Conservation (phyloP, 208 protist species). For the Wallacemonas sp. region DNA sequence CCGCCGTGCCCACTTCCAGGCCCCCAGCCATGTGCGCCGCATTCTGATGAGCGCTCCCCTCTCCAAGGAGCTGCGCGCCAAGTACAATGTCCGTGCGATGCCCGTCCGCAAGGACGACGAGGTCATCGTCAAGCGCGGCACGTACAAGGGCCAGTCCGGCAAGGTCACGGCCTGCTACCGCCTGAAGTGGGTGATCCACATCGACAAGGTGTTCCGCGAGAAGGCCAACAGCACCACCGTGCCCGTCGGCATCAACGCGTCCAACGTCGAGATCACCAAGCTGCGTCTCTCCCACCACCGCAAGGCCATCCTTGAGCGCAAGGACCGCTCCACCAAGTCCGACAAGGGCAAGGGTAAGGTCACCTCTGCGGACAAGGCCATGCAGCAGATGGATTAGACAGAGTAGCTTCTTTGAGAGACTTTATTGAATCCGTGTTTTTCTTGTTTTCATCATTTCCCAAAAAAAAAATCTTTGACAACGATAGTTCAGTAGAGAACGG, state of each 20-base stretch:
- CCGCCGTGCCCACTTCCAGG: conserved; percentile 99
- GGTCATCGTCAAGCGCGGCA: conserved; percentile 96
- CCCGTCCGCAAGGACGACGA: conserved; percentile 99
- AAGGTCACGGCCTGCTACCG: conserved; percentile 98
- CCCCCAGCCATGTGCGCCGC: conserved; percentile 95
- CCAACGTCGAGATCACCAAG: conserved; percentile 99
- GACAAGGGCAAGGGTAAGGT: conserved; percentile 94
- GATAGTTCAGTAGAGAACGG: no score
- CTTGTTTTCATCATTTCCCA: conserved; percentile 19
- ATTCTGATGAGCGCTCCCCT: conserved; percentile 98
- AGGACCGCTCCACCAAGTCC: conserved; percentile 86
- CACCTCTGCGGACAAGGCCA: conserved; percentile 89
- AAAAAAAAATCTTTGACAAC: conserved; percentile 17
- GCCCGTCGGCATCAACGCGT: conserved; percentile 97
- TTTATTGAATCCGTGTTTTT: conserved; percentile 18
- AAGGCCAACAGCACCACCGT: conserved; percentile 96
- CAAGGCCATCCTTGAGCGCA: conserved; percentile 96
- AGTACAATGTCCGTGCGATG: conserved; percentile 98
- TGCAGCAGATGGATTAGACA: conserved; percentile 93
- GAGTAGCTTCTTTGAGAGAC: background rate
- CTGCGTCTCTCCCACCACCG: conserved; percentile 99
- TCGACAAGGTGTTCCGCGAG: conserved; percentile 98
- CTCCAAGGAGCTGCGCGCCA: conserved; percentile 98
- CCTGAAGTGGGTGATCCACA: conserved; percentile 99
- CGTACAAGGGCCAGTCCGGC: conserved; percentile 96